Evolutionary conservation across 805 yeast species (phyloP).

Genomic region (Teunomyces aglyptinius): DNA sequence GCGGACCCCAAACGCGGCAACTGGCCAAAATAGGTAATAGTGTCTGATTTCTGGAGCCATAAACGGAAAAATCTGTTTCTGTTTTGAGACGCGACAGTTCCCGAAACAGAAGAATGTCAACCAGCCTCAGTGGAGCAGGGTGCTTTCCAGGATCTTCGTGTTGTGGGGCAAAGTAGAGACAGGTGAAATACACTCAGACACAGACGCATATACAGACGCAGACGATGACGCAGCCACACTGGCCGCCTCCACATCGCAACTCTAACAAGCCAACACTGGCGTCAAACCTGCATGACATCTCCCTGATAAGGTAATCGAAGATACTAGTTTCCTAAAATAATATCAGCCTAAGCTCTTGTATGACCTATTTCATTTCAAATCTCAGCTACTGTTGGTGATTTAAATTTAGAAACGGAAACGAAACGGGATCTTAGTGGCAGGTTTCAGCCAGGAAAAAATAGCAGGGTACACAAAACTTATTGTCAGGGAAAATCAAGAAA

Average conservation of each 20-base stretch:
- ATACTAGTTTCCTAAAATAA: neutral
- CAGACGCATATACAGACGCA: too few relatives aligned
- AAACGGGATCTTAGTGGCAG: neutral
- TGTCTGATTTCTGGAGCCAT: neutral
- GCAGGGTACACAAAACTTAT: neutral
- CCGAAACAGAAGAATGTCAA: neutral
- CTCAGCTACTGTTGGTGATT: neutral
- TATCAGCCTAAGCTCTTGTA: neutral
- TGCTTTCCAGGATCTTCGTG: too few relatives aligned
- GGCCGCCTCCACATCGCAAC: neutral
- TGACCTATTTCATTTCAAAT: neutral
- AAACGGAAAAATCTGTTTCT: neutral
- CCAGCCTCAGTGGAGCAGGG: too few relatives aligned
- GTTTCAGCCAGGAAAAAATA: neutral
- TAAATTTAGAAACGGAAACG: neutral
- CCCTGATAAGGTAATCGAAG: neutral
- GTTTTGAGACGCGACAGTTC: conserved; percentile 2
- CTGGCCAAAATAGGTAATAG: neutral
- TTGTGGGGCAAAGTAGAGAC: too few relatives aligned
- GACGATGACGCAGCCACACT: neutral
- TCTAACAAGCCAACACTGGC: neutral
- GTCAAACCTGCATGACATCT: neutral
- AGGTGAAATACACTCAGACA: too few relatives aligned
- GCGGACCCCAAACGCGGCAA: neutral
- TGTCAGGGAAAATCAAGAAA: too few relatives aligned